Evolutionary conservation across 352 stramenopile species (phyloP).

Genomic region (Aphanomyces stellatus): DNA sequence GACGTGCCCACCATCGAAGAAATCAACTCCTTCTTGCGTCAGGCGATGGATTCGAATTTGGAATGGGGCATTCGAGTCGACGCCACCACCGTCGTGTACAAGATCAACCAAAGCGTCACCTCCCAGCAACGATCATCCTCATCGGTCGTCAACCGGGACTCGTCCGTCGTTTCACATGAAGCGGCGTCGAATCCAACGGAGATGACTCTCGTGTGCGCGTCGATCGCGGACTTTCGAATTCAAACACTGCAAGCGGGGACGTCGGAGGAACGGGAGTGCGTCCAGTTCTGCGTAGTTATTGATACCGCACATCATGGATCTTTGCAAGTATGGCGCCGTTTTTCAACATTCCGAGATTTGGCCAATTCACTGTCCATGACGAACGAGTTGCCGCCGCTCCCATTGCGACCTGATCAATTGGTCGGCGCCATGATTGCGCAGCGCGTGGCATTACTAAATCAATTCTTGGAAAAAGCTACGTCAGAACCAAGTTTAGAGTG

Average conservation of each 20-base stretch:
- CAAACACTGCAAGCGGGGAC: not conserved
- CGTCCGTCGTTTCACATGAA: not conserved
- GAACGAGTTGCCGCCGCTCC: conserved; percentile 71
- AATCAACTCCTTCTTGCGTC: not conserved
- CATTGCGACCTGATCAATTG: conserved; percentile 76
- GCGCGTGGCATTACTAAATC: conserved; percentile 74
- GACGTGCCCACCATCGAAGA: not conserved
- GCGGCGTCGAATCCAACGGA: not conserved
- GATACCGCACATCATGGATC: not conserved
- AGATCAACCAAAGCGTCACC: not conserved
- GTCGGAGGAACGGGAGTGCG: not conserved
- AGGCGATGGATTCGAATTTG: not conserved
- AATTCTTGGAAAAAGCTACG: conserved; percentile 79
- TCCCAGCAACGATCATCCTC: not conserved
- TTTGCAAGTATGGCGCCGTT: not conserved
- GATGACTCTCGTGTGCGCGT: not conserved
- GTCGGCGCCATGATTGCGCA: conserved; percentile 79
- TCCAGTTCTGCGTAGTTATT: not conserved
- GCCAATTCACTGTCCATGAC: conserved; percentile 73
- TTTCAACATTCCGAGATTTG: conserved; percentile 27
- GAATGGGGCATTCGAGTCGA: conserved; percentile 8
- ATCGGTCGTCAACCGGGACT: not conserved
- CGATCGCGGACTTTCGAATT: not conserved
- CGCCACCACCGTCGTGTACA: not conserved
- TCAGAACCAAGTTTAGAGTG: conserved; percentile 82